Conservation (phyloP, 2,329 filamentous ascomycete species). For the Clonostachys sp. region DNA sequence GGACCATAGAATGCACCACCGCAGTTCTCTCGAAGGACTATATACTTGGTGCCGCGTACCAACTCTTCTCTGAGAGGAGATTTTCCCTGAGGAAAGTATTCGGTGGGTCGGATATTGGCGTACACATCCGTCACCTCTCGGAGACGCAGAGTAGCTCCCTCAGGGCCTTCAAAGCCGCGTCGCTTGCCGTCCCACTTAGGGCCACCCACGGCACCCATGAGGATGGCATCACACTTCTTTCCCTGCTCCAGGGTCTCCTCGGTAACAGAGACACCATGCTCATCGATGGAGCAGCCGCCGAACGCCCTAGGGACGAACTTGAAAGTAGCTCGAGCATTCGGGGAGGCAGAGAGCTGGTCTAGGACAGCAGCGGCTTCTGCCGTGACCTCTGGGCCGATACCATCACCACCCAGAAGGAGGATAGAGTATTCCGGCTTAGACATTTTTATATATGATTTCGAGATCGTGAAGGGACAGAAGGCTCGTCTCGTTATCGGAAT, state of each 20-base stretch:
- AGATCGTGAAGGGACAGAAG: neutral
- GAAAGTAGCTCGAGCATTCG: conserved; percentile 91
- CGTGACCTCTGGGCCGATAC: conserved; percentile 97
- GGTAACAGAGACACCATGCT: conserved; percentile 82
- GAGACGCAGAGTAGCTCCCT: conserved; percentile 90
- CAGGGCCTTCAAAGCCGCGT: conserved; percentile 88
- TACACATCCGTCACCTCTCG: conserved; percentile 93
- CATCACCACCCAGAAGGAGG: conserved; percentile 91
- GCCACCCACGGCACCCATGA: conserved; percentile 94
- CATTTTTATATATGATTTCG: neutral
- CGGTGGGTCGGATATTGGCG: conserved; percentile 95
- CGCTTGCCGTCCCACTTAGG: conserved; percentile 69
- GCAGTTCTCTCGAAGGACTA: conserved; percentile 44
- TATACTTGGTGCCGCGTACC: conserved; percentile 33
- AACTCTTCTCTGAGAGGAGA: conserved; percentile 69
- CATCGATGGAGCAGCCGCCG: conserved; percentile 88
- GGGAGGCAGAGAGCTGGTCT: conserved; percentile 83
- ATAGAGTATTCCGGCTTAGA: conserved; percentile 23
- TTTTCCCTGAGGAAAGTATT: conserved; percentile 97
- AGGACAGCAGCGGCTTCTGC: conserved; percentile 87
- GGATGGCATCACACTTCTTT: conserved; percentile 87
- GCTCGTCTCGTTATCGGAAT: too few relatives aligned
- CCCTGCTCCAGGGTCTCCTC: conserved; percentile 89
- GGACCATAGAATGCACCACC: conserved; percentile 44
- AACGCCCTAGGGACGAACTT: conserved; percentile 78